Evolutionary conservation across 805 yeast genomes (phyloP).

Genomic region (Myxozyma sirexii): DNA sequence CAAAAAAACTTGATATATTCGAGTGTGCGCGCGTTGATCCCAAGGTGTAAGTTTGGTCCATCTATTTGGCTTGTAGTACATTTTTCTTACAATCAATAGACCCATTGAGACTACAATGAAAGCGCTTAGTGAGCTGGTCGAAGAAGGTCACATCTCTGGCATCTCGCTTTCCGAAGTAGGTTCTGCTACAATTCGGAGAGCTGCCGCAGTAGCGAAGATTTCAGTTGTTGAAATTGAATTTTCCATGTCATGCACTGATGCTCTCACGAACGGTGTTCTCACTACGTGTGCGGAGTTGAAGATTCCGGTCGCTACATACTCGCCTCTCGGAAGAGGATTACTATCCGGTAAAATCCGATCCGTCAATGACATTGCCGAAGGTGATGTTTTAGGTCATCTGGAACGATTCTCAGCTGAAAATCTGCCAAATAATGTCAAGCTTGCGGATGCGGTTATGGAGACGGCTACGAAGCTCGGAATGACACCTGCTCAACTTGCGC

Average conservation of each 20-base stretch:
- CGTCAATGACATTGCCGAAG: conserved; percentile 53
- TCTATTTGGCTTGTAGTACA: too few relatives aligned
- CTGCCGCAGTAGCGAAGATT: conserved; percentile 57
- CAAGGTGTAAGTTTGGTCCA: conserved; percentile 35
- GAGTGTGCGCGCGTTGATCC: conserved; percentile 74
- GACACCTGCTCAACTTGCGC: conserved; percentile 68
- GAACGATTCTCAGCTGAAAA: conserved; percentile 66
- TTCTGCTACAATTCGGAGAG: conserved; percentile 61
- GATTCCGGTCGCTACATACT: conserved; percentile 75
- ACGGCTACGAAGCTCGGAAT: conserved; percentile 51
- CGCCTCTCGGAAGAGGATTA: conserved; percentile 81
- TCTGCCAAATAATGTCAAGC: conserved; percentile 52
- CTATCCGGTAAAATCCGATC: conserved; percentile 64
- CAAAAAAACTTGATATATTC: conserved; percentile 58
- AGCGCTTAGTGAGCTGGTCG: conserved; percentile 59
- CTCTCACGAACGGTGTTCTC: conserved; percentile 63
- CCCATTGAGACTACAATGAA: conserved; percentile 63
- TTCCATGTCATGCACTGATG: conserved; percentile 68
- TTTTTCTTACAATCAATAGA: conserved; percentile 36
- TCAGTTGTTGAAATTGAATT: conserved; percentile 77
- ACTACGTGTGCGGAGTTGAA: conserved; percentile 57
- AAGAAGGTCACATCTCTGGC: conserved; percentile 68
- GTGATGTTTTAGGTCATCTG: conserved; percentile 55
- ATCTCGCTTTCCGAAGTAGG: conserved; percentile 76
- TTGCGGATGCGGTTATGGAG: conserved; percentile 54